These are phyloP conservation scores for Inonotus obliquus DNA, from an alignment of 1,284 basidiomycete genomes.

Conservation along the genomic window DNA sequence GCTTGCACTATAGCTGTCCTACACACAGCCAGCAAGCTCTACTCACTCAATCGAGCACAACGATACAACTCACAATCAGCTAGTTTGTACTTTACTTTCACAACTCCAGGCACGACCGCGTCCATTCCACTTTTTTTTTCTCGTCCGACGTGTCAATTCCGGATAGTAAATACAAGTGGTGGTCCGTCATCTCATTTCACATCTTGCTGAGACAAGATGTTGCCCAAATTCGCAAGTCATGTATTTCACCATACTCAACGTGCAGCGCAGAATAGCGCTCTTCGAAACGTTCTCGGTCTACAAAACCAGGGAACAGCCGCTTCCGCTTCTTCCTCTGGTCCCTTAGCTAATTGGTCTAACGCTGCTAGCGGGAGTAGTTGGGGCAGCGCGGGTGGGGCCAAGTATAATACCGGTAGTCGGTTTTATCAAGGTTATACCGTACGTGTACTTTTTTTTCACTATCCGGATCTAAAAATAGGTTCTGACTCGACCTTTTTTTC, in stretches of 20 bases:
- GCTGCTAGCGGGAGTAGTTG: constrained; percentile 49
- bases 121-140: not conserved
- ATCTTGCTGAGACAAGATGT: constrained; percentile 39
- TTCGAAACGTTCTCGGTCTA: constrained; percentile 70
- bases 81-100: not conserved
- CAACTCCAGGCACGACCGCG: not conserved
- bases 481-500: not conserved
- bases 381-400: constrained; percentile 55
- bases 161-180: not conserved
- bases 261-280: constrained; percentile 55
- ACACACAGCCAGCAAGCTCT: not conserved
- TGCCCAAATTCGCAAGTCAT: constrained; percentile 75
- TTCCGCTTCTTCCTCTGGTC: constrained; percentile 30
- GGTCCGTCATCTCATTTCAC: not conserved
- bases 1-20: not conserved
- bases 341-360: constrained; percentile 36
- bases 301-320: constrained; percentile 35
- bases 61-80: not conserved
- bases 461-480: not conserved
- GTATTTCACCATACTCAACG: constrained; percentile 70
- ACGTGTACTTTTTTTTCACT: constrained; percentile 22
- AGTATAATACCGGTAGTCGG: constrained; percentile 62
- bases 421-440: constrained; percentile 60
- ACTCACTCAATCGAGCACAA: not conserved
- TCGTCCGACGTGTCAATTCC: not conserved